Base-by-base conservation (phyloP, 257 asterid species). In the Scutellaria galericulata region DNA sequence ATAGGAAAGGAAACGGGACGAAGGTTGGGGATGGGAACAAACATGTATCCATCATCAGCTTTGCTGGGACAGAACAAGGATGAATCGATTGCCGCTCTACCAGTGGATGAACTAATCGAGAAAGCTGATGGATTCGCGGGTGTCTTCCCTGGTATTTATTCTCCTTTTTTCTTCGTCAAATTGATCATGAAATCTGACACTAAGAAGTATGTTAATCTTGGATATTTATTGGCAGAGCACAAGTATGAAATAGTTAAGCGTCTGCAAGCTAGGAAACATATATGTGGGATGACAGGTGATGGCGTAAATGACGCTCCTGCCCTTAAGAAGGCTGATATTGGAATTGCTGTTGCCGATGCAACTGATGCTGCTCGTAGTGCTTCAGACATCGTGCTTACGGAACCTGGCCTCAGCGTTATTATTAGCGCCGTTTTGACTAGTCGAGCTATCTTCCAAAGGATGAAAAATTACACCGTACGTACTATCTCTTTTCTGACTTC, bases 291-390 rank as follows among this genome's bases (percentile, higher is more conserved):
- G 99, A 94, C 97, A 14, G 99, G 99, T 57, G 99, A 94, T 81
- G 99, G 99, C 39, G 99, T 94, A 52, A 94, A 94, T 24, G 99
- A 94, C 41, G 99, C 99, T 59, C 99, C 99, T 64, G 99, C 99
- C 52, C 79, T 94, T 70, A 94, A 94, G 81, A 94, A 91, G 81
- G 99, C 99, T 2, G 99, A 94, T 78, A 94, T 94, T 41, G 99
- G 99, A 20, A 94, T 94, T 70, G 99, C 99, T 63, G 99, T 94
- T 56, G 99, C 86, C 68, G 99, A 94, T 86, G 99, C 99, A 0
- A 94, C 99, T 72, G 99, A 94, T 82, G 99, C 99, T n/a, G 99
- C 99, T 78, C 95, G 99, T 55, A 86, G 97, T 80, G 99, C 99
- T 86, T 94, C 99, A 13, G 99, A 94, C 65, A 94, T 94, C 72